Base-by-base conservation (phyloP, 495 filamentous ascomycete genomes). In the Xylaria telfairii region DNA sequence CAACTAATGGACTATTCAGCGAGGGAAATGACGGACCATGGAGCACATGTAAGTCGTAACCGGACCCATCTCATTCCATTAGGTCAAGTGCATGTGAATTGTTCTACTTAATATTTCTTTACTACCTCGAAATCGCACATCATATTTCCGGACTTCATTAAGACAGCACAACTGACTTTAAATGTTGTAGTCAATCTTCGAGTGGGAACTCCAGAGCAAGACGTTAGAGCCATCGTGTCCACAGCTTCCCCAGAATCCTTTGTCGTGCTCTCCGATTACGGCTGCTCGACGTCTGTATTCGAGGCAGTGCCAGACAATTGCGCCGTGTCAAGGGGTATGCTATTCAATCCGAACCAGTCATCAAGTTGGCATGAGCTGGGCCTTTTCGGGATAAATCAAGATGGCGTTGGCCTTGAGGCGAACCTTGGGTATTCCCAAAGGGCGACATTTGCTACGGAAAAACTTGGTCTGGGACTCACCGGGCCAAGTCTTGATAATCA, bases 361-460 rank as follows among this genome's bases (percentile, higher is more conserved):
- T 82, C 81, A 1, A 88, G 79, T 3, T 90, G 86, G 83, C 59
- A 78, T 3, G 73, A 82, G 8, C 54, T 79, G 46, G 83, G 81
- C 9, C 51, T 74, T 1, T 83, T 73, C 68, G 78, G 73, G 1
- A 80, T 83, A 56, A 83, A 81, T 68, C 37, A 73, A 32, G 57
- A 81, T 71, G 80, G 80, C 7, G 76, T 86, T 30, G 79, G 77
- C 21, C 77, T 82, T 30, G 81, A 82, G 64, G 78, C 77, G 30
- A 82, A 83, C 65, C 75, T 89, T 0, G 83, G 81, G 10, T 82
- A 83, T 66, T 69, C 70, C 0, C 77, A 74, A n/a, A 80, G 75
- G 68, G 84, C 80, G 13, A 51, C 79, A 53, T 87, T 83, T 73
- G 87, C 86, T 3, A 80, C 83, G 42, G 88, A 90, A 54, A 86